Evolutionary conservation across 306 rosid species (phyloP), one percentile per base, ranked within the genome.

Genomic region (Fragaria iinumae): DNA sequence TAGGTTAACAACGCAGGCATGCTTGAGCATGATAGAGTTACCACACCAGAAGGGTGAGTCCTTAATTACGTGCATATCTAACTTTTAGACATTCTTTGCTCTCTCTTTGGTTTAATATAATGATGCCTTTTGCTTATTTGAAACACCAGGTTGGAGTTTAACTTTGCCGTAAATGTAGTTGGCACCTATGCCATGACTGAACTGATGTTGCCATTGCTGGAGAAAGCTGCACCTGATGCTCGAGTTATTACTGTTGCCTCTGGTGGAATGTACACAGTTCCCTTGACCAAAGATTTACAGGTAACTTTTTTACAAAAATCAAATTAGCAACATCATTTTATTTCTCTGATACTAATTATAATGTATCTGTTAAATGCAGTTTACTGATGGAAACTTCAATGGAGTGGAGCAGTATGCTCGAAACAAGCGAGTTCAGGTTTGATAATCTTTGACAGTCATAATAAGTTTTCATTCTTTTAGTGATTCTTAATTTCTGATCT

Each of bases 1-100:
- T 79, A 94, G 98, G 88, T 92, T 69, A 94, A 94, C 85, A 94
- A 94, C 83, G 97, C 96, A 25, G 98, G 98, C n/a, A 0, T 88
- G 75, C 82, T 92, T 11, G 98, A 92, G 90, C 41, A 76, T 69
- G 87, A 82, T 71, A 90, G 93, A 82, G 84, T 88, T 60, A 86
- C 89, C 45, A 90, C 98, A 43, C 41, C 95, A 74, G 98, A 95
- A 86, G 97, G 98, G 98, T 95, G 76, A 6, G 89, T 62, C 41
- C 47, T 55, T 70, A 52, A n/a, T 53, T 62, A 12, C 44, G 74
- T 69, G 11, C 49, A 4, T 68, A 21, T 66, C 71, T 45, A 67
- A 29, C 34, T 14, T 77, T 45, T 14, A 67, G 32, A 47, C 23
- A 50, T 55, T 67, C 12, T 44, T 21, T 7, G 6, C 10, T 63